These are phyloP conservation scores for Aristolochia californica DNA, from an alignment of 164 flowering plant species.

Conservation along the genomic window DNA sequence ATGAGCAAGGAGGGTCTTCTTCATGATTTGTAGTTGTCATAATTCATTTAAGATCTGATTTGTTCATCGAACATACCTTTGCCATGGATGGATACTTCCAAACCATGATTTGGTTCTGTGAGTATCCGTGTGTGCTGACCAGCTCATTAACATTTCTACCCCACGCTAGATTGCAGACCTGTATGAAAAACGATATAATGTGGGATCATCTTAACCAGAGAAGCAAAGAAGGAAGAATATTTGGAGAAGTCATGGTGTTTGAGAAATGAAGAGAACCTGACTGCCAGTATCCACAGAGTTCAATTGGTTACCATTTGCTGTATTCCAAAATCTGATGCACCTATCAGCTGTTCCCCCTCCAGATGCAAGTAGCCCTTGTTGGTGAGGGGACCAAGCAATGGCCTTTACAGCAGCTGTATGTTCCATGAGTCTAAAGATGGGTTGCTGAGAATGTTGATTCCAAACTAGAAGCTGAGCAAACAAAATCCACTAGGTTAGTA, in stretches of 20 bases:
- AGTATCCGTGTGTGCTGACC: slow-evolving; percentile 96
- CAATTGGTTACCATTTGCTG: slow-evolving; percentile 71
- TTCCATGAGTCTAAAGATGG: slow-evolving; percentile 61
- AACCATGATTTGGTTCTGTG: slow-evolving; percentile 97
- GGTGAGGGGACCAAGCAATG: slow-evolving; percentile 98
- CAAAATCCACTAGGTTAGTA: not conserved
- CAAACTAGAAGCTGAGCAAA: slow-evolving; percentile 73
- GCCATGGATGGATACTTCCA: slow-evolving; percentile 95
- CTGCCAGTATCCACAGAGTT: slow-evolving; percentile 86
- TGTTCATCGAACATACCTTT: slow-evolving; percentile 41
- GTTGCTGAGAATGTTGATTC: slow-evolving; percentile 92
- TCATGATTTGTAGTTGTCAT: too few species aligned
- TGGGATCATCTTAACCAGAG: not conserved
- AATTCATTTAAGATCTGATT: too few species aligned
- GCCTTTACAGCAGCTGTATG: slow-evolving; percentile 99
- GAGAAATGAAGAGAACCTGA: slow-evolving; percentile 73
- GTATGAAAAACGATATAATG: not conserved
- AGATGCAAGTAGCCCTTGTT: slow-evolving; percentile 87
- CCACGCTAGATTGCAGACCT: slow-evolving; percentile 98
- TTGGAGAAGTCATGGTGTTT: too few species aligned
- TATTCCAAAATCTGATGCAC: slow-evolving; percentile 97
- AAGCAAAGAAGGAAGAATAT: not conserved
- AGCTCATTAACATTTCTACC: slow-evolving; percentile 94
- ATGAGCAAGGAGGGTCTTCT: too few species aligned
- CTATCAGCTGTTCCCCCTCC: slow-evolving; percentile 99